Evolutionary conservation across 495 filamentous ascomycete species (phyloP), one percentile per base, ranked within the genome.

Genomic region (Cetradonia linearis): DNA sequence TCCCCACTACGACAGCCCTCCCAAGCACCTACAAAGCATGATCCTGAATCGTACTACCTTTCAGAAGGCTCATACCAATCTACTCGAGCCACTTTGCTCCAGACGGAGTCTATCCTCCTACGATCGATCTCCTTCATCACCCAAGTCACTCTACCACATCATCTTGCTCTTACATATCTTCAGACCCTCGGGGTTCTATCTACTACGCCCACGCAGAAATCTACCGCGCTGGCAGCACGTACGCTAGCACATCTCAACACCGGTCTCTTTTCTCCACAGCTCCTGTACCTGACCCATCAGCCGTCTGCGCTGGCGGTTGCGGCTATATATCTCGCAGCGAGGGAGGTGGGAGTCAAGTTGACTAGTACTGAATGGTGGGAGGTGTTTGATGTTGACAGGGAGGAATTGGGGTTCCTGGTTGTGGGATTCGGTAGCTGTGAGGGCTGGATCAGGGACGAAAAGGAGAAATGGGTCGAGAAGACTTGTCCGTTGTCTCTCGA

Each of bases 301-400:
- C 92, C 93, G 27, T 80, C 85, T 58, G 80, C 83, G 27, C 74
- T 98, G 14, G 94, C 94, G 4, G 87, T 90, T 6, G 89, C 91
- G 16, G 87, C 91, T 4, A 85, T 95, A 20, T 98, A 97, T 69
- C 80, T 91, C 20, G 88, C 91, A 10, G 85, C 89, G n/a, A 80
- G 87, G 28, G 91, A 97, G 59, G 69, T 83, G 3, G 84, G 78
- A 0, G 80, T 86, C 33, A 89, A 87, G 69, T 76, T 97, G 71
- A 87, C 92, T 3, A 84, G 84, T 54, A 77, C 74, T 28, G 85
- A 89, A 55, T 98, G 93, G 93, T 98, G 93, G 93, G 91, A 94
- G 72, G 87, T 96, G 1, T 97, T 98, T 71, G 93, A 98, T 74
- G 88, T 91, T n/a, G 92, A 96, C 54, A 78, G 94, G 25, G 93